A percentile compares a stretch with the other conserved stretches of the same genome.
Conservation (phyloP, 1,284 basidiomycete genomes). For the Phylloporus sp. region DNA sequence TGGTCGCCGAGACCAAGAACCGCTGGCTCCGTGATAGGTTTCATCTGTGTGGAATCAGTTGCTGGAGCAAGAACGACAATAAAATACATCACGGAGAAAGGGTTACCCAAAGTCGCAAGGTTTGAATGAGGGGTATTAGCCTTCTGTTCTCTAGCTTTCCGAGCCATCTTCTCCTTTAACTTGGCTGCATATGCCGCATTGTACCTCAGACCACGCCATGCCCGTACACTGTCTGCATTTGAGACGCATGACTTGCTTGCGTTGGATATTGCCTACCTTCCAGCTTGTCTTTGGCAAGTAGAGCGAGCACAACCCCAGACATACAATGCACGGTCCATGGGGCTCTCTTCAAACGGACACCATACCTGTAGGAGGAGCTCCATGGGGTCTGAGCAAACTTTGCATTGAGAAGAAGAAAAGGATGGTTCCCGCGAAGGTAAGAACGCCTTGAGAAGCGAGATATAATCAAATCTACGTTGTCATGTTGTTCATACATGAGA, state of each 20-base stretch:
- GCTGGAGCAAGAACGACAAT: background rate
- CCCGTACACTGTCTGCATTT: constrained; percentile 65
- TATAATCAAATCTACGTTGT: constrained; percentile 40
- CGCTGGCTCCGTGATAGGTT: constrained; percentile 34
- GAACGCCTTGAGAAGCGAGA: constrained; percentile 57
- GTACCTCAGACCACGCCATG: constrained; percentile 75
- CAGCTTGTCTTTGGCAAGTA: constrained; percentile 74
- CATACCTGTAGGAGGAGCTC: constrained; percentile 83
- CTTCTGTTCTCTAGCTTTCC: constrained; percentile 48
- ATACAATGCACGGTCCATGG: constrained; percentile 81
- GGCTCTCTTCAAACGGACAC: constrained; percentile 85
- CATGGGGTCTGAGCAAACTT: constrained; percentile 73
- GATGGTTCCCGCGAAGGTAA: constrained; percentile 62
- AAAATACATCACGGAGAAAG: constrained; percentile 65
- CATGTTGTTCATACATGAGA: constrained; percentile 44
- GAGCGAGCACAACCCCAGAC: constrained; percentile 79
- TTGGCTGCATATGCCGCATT: constrained; percentile 79
- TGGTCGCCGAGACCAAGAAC: constrained; percentile 67
- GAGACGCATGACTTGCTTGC: constrained; percentile 15
- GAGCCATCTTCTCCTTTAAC: constrained; percentile 55
- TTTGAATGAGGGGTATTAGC: constrained; percentile 44
- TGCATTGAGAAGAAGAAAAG: constrained; percentile 69
- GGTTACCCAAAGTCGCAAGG: constrained; percentile 57
- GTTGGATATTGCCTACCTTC: constrained; percentile 62
- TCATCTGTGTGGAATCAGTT: constrained; percentile 28